These are phyloP conservation scores for Adiantum capillusveneris DNA, from an alignment of 75 land plant genomes.

Conservation along the genomic window DNA sequence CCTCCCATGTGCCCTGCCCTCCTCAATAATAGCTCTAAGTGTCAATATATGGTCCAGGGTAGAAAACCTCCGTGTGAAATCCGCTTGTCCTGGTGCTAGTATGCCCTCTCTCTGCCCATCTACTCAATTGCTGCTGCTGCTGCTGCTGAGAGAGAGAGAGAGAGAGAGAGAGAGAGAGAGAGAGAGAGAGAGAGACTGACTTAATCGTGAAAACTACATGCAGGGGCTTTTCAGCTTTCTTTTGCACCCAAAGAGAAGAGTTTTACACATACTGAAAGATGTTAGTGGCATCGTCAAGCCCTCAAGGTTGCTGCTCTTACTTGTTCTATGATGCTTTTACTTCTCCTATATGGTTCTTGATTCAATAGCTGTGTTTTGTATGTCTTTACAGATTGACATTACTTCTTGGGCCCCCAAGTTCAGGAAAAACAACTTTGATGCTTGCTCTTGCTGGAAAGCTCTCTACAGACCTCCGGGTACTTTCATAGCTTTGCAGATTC, in stretches of 20 bases:
- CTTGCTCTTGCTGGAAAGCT: conserved; percentile 19
- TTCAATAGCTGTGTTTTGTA: background rate
- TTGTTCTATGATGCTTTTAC: background rate
- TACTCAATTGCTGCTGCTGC: background rate
- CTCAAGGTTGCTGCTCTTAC: conserved; percentile 45
- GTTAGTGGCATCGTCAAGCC: conserved; percentile 65
- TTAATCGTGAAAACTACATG: background rate
- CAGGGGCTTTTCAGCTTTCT: background rate
- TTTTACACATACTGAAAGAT: conserved; percentile 33
- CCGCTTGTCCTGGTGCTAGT: no score
- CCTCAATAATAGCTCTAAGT: no score
- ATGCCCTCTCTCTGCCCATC: background rate
- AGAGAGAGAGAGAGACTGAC: no score
- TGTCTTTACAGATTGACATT: conserved; percentile 11
- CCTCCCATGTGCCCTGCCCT: no score
- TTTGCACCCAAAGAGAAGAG: background rate
- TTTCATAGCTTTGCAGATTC: no score
- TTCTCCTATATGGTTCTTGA: background rate
- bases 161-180: conserved; percentile 1
- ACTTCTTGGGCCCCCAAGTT: conserved; percentile 20
- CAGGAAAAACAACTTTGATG: conserved; percentile 21
- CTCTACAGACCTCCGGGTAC: conserved; percentile 3
- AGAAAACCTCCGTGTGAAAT: no score
- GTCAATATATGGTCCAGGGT: no score
- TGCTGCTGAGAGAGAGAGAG: background rate